Evolutionary conservation across 1,284 basidiomycete species (phyloP).

Genomic region (Trametes polyzona): DNA sequence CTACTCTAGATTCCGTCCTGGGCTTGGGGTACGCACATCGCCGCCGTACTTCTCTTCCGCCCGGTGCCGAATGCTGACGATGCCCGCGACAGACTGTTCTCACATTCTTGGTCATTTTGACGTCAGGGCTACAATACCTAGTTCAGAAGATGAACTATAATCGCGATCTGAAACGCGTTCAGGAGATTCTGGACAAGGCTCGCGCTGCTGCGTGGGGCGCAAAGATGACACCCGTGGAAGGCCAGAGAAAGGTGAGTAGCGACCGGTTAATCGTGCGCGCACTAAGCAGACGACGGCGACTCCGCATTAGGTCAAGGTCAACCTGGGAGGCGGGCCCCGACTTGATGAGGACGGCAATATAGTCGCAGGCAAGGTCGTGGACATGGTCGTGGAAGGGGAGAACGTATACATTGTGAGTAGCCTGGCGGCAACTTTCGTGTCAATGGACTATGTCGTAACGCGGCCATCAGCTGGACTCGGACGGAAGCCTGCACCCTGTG

Average conservation of each 20-base stretch:
- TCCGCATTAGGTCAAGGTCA: conserved; percentile 63
- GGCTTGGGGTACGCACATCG: conserved; percentile 67
- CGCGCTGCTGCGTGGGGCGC: conserved; percentile 76
- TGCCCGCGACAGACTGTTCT: conserved; percentile 60
- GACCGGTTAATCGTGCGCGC: not conserved
- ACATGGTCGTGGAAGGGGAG: conserved; percentile 77
- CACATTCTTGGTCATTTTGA: conserved; percentile 74
- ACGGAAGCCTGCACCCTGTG: conserved; percentile 58
- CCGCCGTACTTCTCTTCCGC: not conserved
- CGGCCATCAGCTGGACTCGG: conserved; percentile 38
- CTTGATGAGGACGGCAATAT: conserved; percentile 59
- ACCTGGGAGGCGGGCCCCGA: conserved; percentile 57
- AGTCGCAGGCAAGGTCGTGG: conserved; percentile 56
- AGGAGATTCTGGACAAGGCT: conserved; percentile 67
- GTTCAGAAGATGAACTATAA: conserved; percentile 79
- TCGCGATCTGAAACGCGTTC: conserved; percentile 72
- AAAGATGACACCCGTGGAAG: conserved; percentile 60
- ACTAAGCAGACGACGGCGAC: not conserved
- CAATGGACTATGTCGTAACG: conserved; percentile 19
- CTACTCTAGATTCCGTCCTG: conserved; percentile 91
- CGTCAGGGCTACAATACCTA: conserved; percentile 79
- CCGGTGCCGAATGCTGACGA: conserved; percentile 15
- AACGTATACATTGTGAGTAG: conserved; percentile 72
- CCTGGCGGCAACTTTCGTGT: not conserved
- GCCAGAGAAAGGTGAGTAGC: conserved; percentile 64